Percentiles rank a stretch among this genome's conserved stretches.
Conservation (phyloP, 768 basidiomycete genomes). For the Leucogyrophana mollusca region DNA sequence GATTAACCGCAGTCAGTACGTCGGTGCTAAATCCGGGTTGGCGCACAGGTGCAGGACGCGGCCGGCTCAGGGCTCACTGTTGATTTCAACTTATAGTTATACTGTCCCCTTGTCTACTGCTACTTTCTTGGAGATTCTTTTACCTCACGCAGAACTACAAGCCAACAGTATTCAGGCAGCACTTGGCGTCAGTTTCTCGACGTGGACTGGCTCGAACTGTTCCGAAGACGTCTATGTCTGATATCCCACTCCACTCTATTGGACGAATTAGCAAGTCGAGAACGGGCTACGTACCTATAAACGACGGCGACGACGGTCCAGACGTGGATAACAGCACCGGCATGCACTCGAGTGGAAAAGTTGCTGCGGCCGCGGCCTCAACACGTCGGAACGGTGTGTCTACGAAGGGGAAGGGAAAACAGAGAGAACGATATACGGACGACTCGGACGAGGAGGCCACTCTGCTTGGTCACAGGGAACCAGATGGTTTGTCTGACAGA, state of each 20-base stretch:
- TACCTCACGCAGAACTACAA: too few species aligned
- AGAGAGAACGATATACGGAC: constrained; percentile 57
- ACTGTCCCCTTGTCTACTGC: too few species aligned
- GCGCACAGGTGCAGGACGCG: too few species aligned
- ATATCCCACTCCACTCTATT: constrained; percentile 68
- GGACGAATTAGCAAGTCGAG: constrained; percentile 47
- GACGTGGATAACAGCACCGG: constrained; percentile 13
- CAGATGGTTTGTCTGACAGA: constrained; percentile 34
- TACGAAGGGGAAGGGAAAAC: constrained; percentile 38
- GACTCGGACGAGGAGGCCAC: constrained; percentile 64
- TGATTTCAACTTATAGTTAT: too few species aligned
- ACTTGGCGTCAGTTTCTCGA: too few species aligned
- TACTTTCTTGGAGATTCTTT: too few species aligned
- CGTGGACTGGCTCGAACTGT: too few species aligned
- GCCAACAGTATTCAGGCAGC: too few species aligned
- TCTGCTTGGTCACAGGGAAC: constrained; percentile 39
- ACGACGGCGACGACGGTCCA: constrained; percentile 24
- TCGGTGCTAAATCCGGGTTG: too few species aligned
- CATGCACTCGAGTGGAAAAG: constrained; percentile 33
- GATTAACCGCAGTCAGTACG: too few species aligned
- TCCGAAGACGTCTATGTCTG: constrained; percentile 51
- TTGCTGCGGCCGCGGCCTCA: constrained; percentile 30
- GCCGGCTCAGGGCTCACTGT: too few species aligned
- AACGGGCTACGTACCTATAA: constrained; percentile 46
- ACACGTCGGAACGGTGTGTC: constrained; percentile 14